Percentiles rank a stretch among this genome's conserved stretches.
phyloP scores from a whole-genome alignment of 1,284 basidiomycete genomes.

The Heterobasidion irregulare region DNA sequence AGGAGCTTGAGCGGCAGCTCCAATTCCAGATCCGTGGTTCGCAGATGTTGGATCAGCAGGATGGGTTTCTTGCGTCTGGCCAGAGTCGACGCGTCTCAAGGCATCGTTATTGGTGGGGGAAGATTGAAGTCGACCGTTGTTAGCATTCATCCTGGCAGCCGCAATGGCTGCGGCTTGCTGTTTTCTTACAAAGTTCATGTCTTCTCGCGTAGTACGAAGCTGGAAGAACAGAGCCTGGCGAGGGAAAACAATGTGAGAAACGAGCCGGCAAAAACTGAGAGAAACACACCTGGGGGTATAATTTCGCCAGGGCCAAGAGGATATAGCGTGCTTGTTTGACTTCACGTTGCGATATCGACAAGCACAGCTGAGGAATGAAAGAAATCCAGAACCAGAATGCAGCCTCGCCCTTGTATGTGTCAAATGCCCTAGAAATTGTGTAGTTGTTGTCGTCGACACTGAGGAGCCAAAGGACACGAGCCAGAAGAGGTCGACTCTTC shows the following conservation, averaged over 20 bases:
- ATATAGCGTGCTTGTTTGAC: conserved; percentile 90
- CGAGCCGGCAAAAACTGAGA: conserved; percentile 2
- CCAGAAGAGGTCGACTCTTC: conserved; percentile 88
- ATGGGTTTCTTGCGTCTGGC: not conserved
- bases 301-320: conserved; percentile 85
- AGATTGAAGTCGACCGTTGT: not conserved
- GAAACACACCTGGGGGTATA: conserved; percentile 80
- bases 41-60: not conserved
- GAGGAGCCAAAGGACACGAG: conserved; percentile 94
- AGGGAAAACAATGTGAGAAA: conserved; percentile 9
- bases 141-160: not conserved
- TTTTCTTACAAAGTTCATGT: conserved; percentile 57
- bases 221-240: conserved; percentile 91
- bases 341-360: conserved; percentile 87
- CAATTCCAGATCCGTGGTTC: not conserved
- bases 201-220: conserved; percentile 87
- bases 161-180: conserved; percentile 18
- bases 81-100: conserved; percentile 3
- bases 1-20: not conserved
- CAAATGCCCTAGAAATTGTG: conserved; percentile 85
- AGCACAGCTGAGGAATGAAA: conserved; percentile 91
- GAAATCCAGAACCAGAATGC: conserved; percentile 99
- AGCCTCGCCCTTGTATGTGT: conserved; percentile 94
- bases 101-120: conserved; percentile 2
- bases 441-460: conserved; percentile 80